Percentiles rank a stretch among this genome's conserved stretches.
phyloP scores from a whole-genome alignment of 2,329 filamentous ascomycete species.

The Helotiales sp. region DNA sequence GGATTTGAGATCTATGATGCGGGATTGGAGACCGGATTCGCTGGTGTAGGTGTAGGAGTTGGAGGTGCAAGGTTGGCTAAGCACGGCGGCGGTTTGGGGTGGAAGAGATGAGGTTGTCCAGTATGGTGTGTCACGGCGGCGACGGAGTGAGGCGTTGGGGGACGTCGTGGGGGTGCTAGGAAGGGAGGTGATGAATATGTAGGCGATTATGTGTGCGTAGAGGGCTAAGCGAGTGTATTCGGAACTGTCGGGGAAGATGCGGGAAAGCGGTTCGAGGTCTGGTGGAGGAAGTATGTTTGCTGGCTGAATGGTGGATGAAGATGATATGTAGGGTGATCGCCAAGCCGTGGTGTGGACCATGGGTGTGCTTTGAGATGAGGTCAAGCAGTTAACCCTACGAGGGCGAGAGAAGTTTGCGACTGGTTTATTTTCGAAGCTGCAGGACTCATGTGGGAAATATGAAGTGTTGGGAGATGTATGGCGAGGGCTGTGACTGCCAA shows the following conservation, averaged over 20 bases:
- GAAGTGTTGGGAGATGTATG: not conserved
- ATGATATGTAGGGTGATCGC: not conserved
- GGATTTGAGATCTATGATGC: not conserved
- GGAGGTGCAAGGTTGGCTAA: constrained; percentile 16
- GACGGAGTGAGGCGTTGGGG: not conserved
- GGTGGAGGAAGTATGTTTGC: not conserved
- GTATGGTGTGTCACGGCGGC: constrained; percentile 17
- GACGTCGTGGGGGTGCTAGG: not conserved
- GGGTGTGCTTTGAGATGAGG: constrained; percentile 3
- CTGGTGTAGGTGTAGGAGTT: not conserved
- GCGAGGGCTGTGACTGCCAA: not conserved
- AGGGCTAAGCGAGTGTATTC: constrained; percentile 32
- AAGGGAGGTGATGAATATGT: constrained; percentile 32
- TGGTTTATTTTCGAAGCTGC: not conserved
- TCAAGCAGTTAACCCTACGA: not conserved
- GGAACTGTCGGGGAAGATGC: constrained; percentile 37
- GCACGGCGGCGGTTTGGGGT: constrained; percentile 24
- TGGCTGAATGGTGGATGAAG: constrained; percentile 16
- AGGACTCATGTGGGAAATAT: not conserved
- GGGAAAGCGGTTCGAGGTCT: constrained; percentile 31
- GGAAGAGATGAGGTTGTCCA: constrained; percentile 23
- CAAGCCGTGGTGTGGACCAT: not conserved
- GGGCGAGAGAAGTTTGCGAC: not conserved
- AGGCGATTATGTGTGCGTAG: constrained; percentile 39
- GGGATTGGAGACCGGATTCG: not conserved